phyloP scores from a whole-genome alignment of 192 early-diverging fungal genomes.

The Coemansia sp. region DNA sequence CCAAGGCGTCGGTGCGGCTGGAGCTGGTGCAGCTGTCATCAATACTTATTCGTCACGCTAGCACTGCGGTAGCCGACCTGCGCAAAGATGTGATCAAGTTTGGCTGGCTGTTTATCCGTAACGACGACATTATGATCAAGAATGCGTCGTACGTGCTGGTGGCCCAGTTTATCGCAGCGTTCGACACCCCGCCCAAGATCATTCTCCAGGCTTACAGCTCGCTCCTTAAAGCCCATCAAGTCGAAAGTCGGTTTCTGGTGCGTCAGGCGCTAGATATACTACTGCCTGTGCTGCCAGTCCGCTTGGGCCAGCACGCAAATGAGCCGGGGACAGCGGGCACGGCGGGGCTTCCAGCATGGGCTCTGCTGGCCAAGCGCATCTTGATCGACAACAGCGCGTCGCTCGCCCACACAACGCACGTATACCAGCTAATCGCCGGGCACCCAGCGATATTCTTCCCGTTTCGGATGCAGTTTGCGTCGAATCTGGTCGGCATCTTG shows the following conservation, averaged over 20 bases:
- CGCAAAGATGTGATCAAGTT: constrained; percentile 93
- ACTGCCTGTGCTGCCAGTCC: constrained; percentile 83
- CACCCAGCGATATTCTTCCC: constrained; percentile 90
- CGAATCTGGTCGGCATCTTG: constrained; percentile 81
- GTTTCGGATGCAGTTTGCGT: constrained; percentile 81
- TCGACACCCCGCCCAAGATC: constrained; percentile 86
- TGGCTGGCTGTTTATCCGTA: constrained; percentile 80
- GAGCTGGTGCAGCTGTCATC: constrained; percentile 92
- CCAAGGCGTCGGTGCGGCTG: constrained; percentile 60
- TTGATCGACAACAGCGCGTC: constrained; percentile 93
- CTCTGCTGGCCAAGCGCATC: constrained; percentile 78
- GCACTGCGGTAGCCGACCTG: constrained; percentile 67
- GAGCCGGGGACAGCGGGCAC: constrained; percentile 22
- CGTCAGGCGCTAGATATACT: constrained; percentile 93
- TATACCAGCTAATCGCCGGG: constrained; percentile 87
- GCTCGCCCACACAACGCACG: constrained; percentile 79
- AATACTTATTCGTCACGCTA: constrained; percentile 73
- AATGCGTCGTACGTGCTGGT: constrained; percentile 93
- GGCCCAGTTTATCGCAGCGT: constrained; percentile 88
- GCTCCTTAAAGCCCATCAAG: constrained; percentile 82
- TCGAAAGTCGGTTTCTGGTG: constrained; percentile 81
- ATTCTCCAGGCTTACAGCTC: constrained; percentile 84
- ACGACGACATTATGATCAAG: constrained; percentile 92
- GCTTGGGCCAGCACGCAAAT: constrained; percentile 53
- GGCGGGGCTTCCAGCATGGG: constrained; percentile 70